Evolutionary conservation across 495 filamentous ascomycete genomes (phyloP), one percentile per base, ranked within the genome.

Genomic region (Aspergillus ellipticus): DNA sequence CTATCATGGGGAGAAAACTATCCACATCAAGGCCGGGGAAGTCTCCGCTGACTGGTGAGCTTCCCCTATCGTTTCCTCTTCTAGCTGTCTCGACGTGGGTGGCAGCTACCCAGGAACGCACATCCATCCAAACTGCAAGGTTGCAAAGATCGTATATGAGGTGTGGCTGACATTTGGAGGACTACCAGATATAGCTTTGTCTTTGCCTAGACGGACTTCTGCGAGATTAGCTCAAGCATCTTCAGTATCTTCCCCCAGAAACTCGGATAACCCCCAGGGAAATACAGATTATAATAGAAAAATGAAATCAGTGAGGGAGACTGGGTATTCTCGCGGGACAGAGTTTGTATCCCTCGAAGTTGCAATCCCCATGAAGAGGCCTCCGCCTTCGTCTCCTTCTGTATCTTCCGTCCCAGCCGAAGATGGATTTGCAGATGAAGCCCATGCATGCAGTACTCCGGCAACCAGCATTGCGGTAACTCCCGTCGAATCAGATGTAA

Each of bases 391-490:
- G 20, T 63, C 64, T 20, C 68, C 66, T 19, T 54, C 61, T 21
- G 60, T 68, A 47, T 60, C 58, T 62, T 63, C 55, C 67, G 72
- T 26, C 71, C 50, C 76, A 3, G 20, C 65, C 17, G 73, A 66
- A 4, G 65, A 51, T 55, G 54, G 9, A 45, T 75, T 69, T 24
- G 39, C 61, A 43, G 74, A 79, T 37, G 80, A 79, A 1, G 82
- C 77, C 6, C 84, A 78, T 49, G 85, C 82, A 24, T 85, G 82
- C 61, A 84, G 84, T 41, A 96, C 91, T 4, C 89, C 90, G 8
- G 85, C 83, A 19, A 96, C 90, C 11, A 94, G 89, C 65, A 78
- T 82, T 56, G 73, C 76, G 24, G 79, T 77, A 4, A 88, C 88
- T 8, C 84, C 88, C 42, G 71, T 58, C 7, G 76, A 73, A 53